Percentiles rank a stretch among this genome's conserved stretches.
Evolutionary conservation across 768 basidiomycete genomes (phyloP).

Genomic region (Lactarius pseudohatsudake): DNA sequence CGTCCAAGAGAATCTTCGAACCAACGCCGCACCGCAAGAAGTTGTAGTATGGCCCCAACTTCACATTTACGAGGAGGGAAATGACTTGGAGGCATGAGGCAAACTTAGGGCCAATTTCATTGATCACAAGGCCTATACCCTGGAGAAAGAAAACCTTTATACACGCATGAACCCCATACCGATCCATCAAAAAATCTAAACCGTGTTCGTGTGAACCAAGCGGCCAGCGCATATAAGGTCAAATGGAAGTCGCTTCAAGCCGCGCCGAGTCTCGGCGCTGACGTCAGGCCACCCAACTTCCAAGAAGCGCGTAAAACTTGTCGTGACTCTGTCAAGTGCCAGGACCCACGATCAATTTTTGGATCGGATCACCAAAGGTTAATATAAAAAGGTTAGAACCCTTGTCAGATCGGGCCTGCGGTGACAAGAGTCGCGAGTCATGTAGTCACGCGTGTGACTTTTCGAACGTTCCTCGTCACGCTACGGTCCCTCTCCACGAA

Average conservation of each 20-base stretch:
- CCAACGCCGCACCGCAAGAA: conserved; percentile 8
- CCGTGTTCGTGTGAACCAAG: conserved; percentile 17
- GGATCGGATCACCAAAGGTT: conserved; percentile 29
- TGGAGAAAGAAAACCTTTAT: conserved; percentile 6
- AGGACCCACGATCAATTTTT: conserved; percentile 29
- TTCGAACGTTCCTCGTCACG: conserved; percentile 8
- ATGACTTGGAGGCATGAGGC: conserved; percentile 7
- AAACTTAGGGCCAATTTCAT: conserved; percentile 16
- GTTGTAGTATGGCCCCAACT: not conserved
- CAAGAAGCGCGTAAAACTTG: conserved; percentile 15
- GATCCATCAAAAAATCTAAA: conserved; percentile 3
- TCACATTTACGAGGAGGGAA: not conserved
- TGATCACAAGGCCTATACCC: conserved; percentile 12
- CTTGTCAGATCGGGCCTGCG: conserved; percentile 16
- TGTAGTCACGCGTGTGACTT: conserved; percentile 7
- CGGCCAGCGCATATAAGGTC: conserved; percentile 25
- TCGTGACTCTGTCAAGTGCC: conserved; percentile 6
- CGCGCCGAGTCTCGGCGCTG: conserved; percentile 26
- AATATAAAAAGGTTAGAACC: conserved; percentile 26
- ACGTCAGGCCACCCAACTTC: conserved; percentile 24
- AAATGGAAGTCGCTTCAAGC: conserved; percentile 25
- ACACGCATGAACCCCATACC: conserved; percentile 2
- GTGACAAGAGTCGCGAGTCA: conserved; percentile 7
- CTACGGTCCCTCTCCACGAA: not conserved
- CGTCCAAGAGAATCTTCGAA: conserved; percentile 23